Conservation (phyloP, 192 early-diverging fungal species). For the Entomortierella beljakovae region DNA sequence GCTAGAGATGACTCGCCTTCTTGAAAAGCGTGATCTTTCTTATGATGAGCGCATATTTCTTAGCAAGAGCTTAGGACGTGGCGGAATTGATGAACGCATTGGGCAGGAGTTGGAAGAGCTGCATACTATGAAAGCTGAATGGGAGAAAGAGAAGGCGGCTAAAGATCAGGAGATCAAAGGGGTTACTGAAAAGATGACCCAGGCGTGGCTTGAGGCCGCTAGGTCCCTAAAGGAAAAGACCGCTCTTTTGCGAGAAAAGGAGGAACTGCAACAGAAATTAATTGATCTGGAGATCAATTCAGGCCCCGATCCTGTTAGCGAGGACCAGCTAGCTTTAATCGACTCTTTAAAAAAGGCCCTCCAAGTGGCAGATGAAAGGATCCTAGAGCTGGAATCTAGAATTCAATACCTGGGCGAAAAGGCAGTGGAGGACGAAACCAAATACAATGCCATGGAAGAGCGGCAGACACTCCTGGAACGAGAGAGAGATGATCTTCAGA, state of each 20-base stretch:
- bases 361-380: slow-evolving; percentile 41
- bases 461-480: slow-evolving; percentile 21
- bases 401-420: slow-evolving; percentile 51
- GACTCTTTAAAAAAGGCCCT: slow-evolving; percentile 43
- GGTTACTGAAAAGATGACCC: slow-evolving; percentile 53
- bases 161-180: slow-evolving; percentile 53
- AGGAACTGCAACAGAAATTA: slow-evolving; percentile 12
- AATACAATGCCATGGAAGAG: slow-evolving; percentile 11
- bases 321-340: slow-evolving; percentile 21
- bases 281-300: slow-evolving; percentile 18
- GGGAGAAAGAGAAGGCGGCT: slow-evolving; percentile 44
- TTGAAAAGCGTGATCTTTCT: slow-evolving; percentile 45
- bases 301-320: slow-evolving; percentile 2
- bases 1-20: slow-evolving; percentile 59
- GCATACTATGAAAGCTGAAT: slow-evolving; percentile 33
- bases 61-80: slow-evolving; percentile 48
- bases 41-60: slow-evolving; percentile 49
- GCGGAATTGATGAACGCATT: slow-evolving; percentile 37
- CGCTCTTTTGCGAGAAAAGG: slow-evolving; percentile 34
- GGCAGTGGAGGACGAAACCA: slow-evolving; percentile 31
- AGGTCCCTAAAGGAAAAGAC: slow-evolving; percentile 38
- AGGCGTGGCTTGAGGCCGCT: slow-evolving; percentile 44
- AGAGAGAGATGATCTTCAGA: slow-evolving; percentile 35
- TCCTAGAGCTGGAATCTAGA: slow-evolving; percentile 22
- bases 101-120: slow-evolving; percentile 51